Conservation (phyloP, 495 filamentous ascomycete genomes). For the Thozetella sp. region DNA sequence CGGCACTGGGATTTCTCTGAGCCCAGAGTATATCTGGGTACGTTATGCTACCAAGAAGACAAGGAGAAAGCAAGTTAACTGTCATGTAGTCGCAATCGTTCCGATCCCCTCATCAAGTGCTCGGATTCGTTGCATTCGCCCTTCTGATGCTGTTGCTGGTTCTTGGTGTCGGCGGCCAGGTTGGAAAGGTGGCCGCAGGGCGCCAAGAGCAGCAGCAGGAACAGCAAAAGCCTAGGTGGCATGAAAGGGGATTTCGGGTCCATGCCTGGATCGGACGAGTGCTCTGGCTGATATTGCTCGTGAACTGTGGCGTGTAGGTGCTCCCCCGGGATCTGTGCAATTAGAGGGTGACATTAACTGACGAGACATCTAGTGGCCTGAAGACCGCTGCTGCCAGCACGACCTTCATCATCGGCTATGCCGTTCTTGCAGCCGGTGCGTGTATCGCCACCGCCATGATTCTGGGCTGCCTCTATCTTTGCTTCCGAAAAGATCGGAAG, state of each 20-base stretch:
- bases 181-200: slow-evolving; percentile 43
- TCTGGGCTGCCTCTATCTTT: neutral
- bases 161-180: slow-evolving; percentile 51
- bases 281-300: slow-evolving; percentile 26
- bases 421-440: slow-evolving; percentile 18
- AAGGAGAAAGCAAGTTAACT: neutral
- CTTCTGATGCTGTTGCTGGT: slow-evolving; percentile 47
- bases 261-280: slow-evolving; percentile 21
- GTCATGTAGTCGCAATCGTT: slow-evolving; percentile 44
- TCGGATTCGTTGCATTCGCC: slow-evolving; percentile 55
- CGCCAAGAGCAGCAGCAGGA: slow-evolving; percentile 42
- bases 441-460: slow-evolving; percentile 2
- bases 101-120: slow-evolving; percentile 57
- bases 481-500: neutral
- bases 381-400: slow-evolving; percentile 15
- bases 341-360: neutral
- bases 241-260: slow-evolving; percentile 5
- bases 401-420: slow-evolving; percentile 23
- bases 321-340: neutral
- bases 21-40: slow-evolving; percentile 52
- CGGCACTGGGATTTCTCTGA: slow-evolving; percentile 50
- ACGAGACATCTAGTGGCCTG: slow-evolving; percentile 18
- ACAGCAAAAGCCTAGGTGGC: slow-evolving; percentile 17
- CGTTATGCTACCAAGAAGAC: slow-evolving; percentile 9
- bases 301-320: slow-evolving; percentile 31